Base-by-base conservation (phyloP, 345 rosid genomes). In the Eucalyptus sp. region DNA sequence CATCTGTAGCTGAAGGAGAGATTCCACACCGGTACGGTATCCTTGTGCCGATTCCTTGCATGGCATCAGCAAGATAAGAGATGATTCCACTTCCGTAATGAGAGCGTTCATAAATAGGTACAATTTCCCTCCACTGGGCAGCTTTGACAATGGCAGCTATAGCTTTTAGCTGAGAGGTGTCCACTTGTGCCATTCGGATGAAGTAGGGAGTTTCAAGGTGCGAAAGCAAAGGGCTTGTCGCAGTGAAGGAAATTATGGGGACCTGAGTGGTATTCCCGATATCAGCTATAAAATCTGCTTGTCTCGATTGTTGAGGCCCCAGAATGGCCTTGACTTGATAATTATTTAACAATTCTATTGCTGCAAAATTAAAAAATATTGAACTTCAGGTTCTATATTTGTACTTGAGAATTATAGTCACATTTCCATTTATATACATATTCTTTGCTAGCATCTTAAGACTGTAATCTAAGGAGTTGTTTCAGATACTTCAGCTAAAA, bases 291-390 rank as follows among this genome's bases (percentile, higher is more conserved):
- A 89, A 89, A 25, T 89, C 88, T 29, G 88, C 88, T 88, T 89
- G 86, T 37, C 88, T 87, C 29, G 98, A 93, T 87, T 89, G 81
- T 86, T 81, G 88, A 87, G 96, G 96, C 86, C 96, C 97, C 1
- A 96, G 37, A 27, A 94, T 94, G 87, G 96, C 97, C 76, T 93
- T 91, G 87, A 94, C 95, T 91, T 89, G 58, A 90, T 88, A 88
- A 60, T 94, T 95, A 49, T 95, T 90, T 16, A 95, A 86, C 68
- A 92, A 87, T 56, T 91, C 94, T 10, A 92, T 41, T 29, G 91
- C 94, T 94, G 93, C 89, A 18, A 49, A 50, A 86, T 49, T 10
- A 46, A 16, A 48, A 79, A 44, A 18, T 10, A 76, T 37, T 37
- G 29, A 37, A 37, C 83, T 37, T 76, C 48, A 1, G 48, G 15